Base-by-base conservation (phyloP, 495 filamentous ascomycete genomes). In the Podospora pseudocomata region DNA sequence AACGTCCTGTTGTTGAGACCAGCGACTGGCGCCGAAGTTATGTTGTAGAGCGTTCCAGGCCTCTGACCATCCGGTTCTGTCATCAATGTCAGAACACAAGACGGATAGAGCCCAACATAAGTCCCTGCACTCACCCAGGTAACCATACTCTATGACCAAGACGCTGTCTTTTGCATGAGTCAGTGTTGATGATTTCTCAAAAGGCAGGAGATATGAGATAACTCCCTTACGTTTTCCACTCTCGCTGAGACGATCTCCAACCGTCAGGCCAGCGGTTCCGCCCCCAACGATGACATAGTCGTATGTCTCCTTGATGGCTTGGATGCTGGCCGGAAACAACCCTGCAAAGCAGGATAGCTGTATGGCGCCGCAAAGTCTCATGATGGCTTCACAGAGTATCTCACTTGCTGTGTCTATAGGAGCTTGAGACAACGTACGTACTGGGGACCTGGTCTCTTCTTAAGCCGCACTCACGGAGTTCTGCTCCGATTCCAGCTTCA, bases 221-320 rank as follows among this genome's bases (percentile, higher is more conserved):
- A 2, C 13, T 49, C 9, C 15, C 68, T 20, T 65, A 73, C 73
- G 59, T 16, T 71, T 67, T 2, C 67, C 63, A 60, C 72, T 67
- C 57, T 77, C 73, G 7, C 67, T 67, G 9, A 89, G 75, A 16
- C 75, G 73, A 19, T 75, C 68, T 5, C 83, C 85, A 5, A 79
- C 75, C 3, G 82, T 74, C 9, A 89, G 78, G n/a, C 86, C 86
- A 6, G 82, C 79, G 20, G 83, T 82, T 1, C 86, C 86, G 11
- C 79, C 83, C 26, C 86, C 86, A 53, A 86, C 80, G 67, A 89
- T 83, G 26, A 86, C 72, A 65, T 76, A 79, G 71, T 87, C 85
- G 71, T 75, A 74, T 1, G 67, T 49, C 5, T 63, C 34, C 7
- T 32, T 39, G 61, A 20, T 20, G 2, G 39, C 39, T 49, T 49